Evolutionary conservation across 1,284 basidiomycete species (phyloP).

Genomic region (Leccinum griseonigrum): DNA sequence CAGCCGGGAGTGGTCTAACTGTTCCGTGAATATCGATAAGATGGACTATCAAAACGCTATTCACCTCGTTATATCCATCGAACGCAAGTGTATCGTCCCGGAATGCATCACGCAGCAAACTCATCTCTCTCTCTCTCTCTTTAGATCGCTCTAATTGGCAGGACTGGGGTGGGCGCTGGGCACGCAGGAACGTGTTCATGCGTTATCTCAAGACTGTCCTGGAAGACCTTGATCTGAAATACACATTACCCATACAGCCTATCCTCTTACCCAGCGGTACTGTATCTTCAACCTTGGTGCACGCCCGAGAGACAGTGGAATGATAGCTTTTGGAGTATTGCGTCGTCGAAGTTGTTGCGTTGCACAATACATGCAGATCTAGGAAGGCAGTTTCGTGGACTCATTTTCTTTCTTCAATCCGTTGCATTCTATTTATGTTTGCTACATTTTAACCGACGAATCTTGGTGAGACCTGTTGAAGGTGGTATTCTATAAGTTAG

Average conservation of each 20-base stretch:
- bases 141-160: conserved; percentile 81
- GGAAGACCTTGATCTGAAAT: conserved; percentile 70
- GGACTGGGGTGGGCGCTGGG: conserved; percentile 82
- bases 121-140: conserved; percentile 13
- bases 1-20: conserved; percentile 71
- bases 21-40: conserved; percentile 64
- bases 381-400: background rate
- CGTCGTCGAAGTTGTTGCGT: background rate
- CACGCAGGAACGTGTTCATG: conserved; percentile 69
- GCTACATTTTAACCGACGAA: background rate
- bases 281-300: background rate
- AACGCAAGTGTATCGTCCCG: conserved; percentile 51
- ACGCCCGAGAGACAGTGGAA: background rate
- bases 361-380: background rate
- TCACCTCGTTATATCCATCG: conserved; percentile 66
- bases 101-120: background rate
- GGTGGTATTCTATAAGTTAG: conserved; percentile 17
- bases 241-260: conserved; percentile 71
- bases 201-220: conserved; percentile 64
- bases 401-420: background rate
- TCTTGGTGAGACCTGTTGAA: conserved; percentile 32
- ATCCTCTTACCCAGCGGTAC: conserved; percentile 48
- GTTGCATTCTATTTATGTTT: background rate
- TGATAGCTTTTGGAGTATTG: background rate
- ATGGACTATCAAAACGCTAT: conserved; percentile 78